A percentile compares a stretch with the other conserved stretches of the same genome.
phyloP scores from a whole-genome alignment of 345 rosid species.

The Aegle marmelos region DNA sequence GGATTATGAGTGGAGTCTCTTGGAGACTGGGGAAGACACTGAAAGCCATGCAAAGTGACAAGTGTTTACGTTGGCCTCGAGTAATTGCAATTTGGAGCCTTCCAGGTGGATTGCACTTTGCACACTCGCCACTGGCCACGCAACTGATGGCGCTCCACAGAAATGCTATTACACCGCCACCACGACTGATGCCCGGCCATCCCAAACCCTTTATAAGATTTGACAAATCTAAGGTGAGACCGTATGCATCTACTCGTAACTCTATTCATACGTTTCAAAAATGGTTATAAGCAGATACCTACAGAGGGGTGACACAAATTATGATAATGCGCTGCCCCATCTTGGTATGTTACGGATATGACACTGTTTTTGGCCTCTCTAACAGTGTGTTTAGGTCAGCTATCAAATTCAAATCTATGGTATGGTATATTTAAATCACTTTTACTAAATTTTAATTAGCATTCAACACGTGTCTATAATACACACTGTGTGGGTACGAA shows the following conservation, averaged over 20 bases:
- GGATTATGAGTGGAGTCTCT: background rate
- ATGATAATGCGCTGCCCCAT: no score
- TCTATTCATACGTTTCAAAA: no score
- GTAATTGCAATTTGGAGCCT: background rate
- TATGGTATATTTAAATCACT: no score
- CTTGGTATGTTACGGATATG: no score
- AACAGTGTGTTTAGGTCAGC: no score
- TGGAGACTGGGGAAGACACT: background rate
- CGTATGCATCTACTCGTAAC: no score
- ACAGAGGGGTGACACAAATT: background rate
- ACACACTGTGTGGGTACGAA: no score
- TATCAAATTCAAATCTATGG: no score
- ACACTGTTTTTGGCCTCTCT: no score
- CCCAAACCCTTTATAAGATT: background rate
- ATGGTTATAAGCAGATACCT: background rate
- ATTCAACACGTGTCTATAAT: no score
- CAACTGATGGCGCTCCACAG: background rate
- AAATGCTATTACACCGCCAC: background rate
- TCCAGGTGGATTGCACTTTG: background rate
- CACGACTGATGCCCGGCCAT: no score
- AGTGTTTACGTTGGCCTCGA: background rate
- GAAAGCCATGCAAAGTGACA: background rate
- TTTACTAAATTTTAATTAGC: no score
- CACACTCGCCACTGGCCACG: background rate
- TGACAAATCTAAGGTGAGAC: background rate